phyloP scores from a whole-genome alignment of 768 basidiomycete species.

The Antrodiella citrinella region DNA sequence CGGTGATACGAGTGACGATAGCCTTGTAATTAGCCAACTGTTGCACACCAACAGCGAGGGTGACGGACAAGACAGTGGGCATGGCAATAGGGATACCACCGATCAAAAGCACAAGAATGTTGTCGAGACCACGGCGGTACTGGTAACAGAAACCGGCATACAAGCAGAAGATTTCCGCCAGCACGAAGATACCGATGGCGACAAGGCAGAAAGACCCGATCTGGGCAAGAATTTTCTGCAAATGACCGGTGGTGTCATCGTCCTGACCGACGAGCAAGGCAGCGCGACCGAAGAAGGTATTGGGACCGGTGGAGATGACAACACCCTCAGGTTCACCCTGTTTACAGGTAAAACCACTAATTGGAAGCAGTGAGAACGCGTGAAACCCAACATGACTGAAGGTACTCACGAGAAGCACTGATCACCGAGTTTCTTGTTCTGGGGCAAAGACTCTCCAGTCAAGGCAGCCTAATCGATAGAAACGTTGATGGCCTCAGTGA shows the following conservation, averaged over 20 bases:
- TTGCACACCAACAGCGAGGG: slow-evolving; percentile 97
- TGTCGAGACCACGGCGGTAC: slow-evolving; percentile 93
- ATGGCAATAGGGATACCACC: slow-evolving; percentile 99
- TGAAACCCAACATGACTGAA: slow-evolving; percentile 9
- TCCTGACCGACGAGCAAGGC: slow-evolving; percentile 96
- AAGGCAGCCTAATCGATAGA: slow-evolving; percentile 98
- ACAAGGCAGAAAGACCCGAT: slow-evolving; percentile 97
- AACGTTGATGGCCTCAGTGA: slow-evolving; percentile 93
- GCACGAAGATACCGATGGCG: slow-evolving; percentile 91
- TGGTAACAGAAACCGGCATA: slow-evolving; percentile 87
- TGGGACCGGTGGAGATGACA: slow-evolving; percentile 95
- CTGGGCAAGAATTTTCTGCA: slow-evolving; percentile 97
- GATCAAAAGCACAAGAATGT: slow-evolving; percentile 97
- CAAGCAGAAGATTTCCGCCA: slow-evolving; percentile 89
- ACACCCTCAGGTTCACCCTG: slow-evolving; percentile 99
- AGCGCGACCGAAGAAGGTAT: slow-evolving; percentile 98
- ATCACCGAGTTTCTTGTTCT: slow-evolving; percentile 86
- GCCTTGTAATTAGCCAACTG: slow-evolving; percentile 99
- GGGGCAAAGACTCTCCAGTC: slow-evolving; percentile 94
- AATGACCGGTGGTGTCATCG: slow-evolving; percentile 95
- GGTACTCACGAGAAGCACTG: slow-evolving; percentile 92
- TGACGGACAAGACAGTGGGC: slow-evolving; percentile 97
- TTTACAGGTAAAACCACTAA: slow-evolving; percentile 93
- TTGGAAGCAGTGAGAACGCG: slow-evolving; percentile 2
- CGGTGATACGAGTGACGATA: slow-evolving; percentile 98